phyloP scores from a whole-genome alignment of 164 flowering plant species.

The Taxillus chinensis region DNA sequence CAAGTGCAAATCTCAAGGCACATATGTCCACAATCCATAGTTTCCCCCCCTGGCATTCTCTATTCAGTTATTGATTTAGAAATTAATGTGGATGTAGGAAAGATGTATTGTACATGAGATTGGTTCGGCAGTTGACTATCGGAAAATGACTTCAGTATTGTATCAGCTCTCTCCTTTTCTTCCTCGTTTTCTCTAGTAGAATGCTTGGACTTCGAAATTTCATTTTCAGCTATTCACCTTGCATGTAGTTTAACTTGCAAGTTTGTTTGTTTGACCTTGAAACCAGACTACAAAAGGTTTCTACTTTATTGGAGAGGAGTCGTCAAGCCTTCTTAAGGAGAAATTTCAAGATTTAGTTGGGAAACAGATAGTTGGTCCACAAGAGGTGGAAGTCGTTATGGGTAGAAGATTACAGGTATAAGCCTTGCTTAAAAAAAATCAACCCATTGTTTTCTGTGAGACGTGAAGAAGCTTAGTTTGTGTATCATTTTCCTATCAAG shows the following conservation, averaged over 20 bases:
- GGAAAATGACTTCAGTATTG: constrained; percentile 83
- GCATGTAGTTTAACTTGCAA: background rate
- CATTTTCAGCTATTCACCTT: constrained; percentile 4
- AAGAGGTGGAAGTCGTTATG: constrained; percentile 96
- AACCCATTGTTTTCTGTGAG: no score
- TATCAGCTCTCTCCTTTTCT: background rate
- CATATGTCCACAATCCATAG: background rate
- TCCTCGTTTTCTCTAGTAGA: no score
- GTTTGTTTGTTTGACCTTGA: background rate
- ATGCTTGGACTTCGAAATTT: background rate
- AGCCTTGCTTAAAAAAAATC: background rate
- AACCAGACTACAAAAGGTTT: constrained; percentile 82
- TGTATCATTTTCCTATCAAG: constrained; percentile 19
- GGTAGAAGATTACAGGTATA: constrained; percentile 76
- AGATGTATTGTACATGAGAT: constrained; percentile 81
- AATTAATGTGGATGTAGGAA: constrained; percentile 44
- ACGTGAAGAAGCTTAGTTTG: no score
- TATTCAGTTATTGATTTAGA: background rate
- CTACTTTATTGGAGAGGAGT: constrained; percentile 59
- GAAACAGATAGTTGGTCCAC: constrained; percentile 37
- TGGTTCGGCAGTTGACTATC: constrained; percentile 79
- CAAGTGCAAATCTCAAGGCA: no score
- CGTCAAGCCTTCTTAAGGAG: constrained; percentile 42
- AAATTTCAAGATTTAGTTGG: constrained; percentile 69
- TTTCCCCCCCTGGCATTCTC: background rate